Percentiles rank a stretch among this genome's conserved stretches.
phyloP scores from a whole-genome alignment of 345 rosid genomes.

The Psidium guajava region DNA sequence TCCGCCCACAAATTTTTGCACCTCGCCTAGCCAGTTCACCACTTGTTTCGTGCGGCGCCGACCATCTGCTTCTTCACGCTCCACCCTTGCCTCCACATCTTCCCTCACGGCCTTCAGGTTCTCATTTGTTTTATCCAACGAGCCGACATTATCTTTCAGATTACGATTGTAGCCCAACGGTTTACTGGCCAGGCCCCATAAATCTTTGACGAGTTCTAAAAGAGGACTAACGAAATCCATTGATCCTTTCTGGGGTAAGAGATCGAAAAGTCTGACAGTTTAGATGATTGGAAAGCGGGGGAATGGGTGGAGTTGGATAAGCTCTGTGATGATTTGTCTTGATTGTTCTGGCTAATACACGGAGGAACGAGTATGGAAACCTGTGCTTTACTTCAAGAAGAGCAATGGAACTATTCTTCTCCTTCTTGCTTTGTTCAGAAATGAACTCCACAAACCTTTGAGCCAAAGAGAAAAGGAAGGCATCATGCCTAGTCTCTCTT shows the following conservation, averaged over 20 bases:
- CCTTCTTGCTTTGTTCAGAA: background rate
- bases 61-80: rapidly evolving
- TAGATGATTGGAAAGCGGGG: background rate
- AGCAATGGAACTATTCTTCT: background rate
- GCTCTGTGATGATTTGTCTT: background rate
- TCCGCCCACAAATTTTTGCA: rapidly evolving
- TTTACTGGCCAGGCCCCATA: background rate
- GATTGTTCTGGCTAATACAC: background rate
- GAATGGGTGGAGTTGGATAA: background rate
- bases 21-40: background rate
- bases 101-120: rapidly evolving
- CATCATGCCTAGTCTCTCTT: background rate
- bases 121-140: background rate
- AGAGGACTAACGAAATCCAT: background rate
- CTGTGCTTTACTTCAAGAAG: background rate
- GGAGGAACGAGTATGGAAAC: background rate
- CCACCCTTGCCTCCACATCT: background rate
- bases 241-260: background rate
- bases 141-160: background rate
- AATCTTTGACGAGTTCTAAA: background rate
- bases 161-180: background rate
- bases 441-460: background rate
- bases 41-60: background rate
- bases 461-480: background rate
- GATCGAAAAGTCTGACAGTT: background rate